Conservation (phyloP, 2,329 filamentous ascomycete species). For the Onygenales sp. region DNA sequence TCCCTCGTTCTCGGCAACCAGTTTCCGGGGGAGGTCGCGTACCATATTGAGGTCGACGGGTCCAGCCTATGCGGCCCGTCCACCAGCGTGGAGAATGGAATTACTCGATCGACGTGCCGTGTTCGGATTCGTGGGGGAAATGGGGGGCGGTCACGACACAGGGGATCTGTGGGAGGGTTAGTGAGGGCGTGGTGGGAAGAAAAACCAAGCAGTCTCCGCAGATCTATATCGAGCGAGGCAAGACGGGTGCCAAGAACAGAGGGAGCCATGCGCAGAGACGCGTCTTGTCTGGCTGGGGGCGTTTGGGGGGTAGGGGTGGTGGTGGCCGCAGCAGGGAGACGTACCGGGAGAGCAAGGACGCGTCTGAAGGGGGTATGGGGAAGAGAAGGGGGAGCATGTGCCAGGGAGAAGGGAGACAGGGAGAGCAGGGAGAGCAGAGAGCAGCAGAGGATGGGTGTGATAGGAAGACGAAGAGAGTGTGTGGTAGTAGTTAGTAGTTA, state of each 20-base stretch:
- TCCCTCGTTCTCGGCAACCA: neutral
- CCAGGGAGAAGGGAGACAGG: neutral
- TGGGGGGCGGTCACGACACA: too few species aligned
- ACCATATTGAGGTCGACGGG: neutral
- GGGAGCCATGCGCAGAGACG: neutral
- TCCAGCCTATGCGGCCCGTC: neutral
- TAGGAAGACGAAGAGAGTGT: neutral
- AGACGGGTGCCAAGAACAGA: too few species aligned
- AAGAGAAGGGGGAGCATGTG: neutral
- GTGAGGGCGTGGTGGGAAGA: too few species aligned
- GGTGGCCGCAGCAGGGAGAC: neutral
- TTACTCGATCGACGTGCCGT: too few species aligned
- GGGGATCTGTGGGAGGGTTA: too few species aligned
- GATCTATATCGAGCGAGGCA: too few species aligned
- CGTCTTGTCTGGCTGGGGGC: neutral
- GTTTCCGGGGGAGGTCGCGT: neutral
- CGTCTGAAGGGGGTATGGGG: neutral
- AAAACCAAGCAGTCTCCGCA: too few species aligned
- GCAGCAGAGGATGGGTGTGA: neutral
- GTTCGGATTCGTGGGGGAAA: too few species aligned
- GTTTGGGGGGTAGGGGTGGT: neutral
- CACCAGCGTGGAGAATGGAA: too few species aligned
- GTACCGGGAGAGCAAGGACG: neutral
- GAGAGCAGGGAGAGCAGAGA: neutral
- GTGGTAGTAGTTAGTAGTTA: conserved; percentile 5